These are phyloP conservation scores for Kazachstania bromeliacearum DNA, from an alignment of 805 yeast species.

Conservation along the genomic window DNA sequence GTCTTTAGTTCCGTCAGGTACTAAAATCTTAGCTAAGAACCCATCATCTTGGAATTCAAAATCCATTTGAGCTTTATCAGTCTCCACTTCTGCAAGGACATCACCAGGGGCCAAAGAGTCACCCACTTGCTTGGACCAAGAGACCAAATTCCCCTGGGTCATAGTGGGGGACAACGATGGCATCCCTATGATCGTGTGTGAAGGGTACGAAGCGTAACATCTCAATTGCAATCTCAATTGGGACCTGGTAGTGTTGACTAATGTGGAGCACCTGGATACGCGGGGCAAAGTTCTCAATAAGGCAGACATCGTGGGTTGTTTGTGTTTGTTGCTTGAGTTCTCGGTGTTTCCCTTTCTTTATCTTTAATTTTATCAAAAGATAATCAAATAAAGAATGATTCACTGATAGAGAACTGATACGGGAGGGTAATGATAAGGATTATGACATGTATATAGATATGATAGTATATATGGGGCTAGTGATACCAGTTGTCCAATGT, in stretches of 20 bases:
- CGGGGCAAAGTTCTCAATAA: conserved; percentile 23
- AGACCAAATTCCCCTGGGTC: conserved; percentile 89
- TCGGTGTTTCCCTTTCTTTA: neutral
- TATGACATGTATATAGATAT: too few species aligned
- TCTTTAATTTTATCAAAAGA: neutral
- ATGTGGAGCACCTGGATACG: conserved; percentile 14
- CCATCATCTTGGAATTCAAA: conserved; percentile 98
- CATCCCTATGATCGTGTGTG: conserved; percentile 87
- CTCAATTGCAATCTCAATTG: conserved; percentile 21
- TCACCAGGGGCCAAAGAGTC: conserved; percentile 88
- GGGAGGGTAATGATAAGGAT: neutral
- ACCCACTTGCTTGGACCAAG: conserved; percentile 86
- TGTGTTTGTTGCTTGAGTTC: neutral
- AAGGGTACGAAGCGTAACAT: conserved; percentile 48
- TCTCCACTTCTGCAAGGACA: conserved; percentile 91
- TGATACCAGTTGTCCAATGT: conserved; percentile 21
- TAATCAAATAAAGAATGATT: neutral
- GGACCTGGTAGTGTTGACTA: conserved; percentile 8
- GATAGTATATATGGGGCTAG: neutral
- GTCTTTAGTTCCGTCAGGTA: conserved; percentile 80
- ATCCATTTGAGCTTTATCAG: conserved; percentile 97
- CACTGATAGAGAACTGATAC: neutral
- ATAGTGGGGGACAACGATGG: conserved; percentile 99
- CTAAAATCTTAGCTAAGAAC: conserved; percentile 74
- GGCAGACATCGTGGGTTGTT: conserved; percentile 22